Evolutionary conservation across 192 early-diverging fungal genomes (phyloP), one percentile per base, ranked within the genome.

Genomic region (Coemansia javaensis): DNA sequence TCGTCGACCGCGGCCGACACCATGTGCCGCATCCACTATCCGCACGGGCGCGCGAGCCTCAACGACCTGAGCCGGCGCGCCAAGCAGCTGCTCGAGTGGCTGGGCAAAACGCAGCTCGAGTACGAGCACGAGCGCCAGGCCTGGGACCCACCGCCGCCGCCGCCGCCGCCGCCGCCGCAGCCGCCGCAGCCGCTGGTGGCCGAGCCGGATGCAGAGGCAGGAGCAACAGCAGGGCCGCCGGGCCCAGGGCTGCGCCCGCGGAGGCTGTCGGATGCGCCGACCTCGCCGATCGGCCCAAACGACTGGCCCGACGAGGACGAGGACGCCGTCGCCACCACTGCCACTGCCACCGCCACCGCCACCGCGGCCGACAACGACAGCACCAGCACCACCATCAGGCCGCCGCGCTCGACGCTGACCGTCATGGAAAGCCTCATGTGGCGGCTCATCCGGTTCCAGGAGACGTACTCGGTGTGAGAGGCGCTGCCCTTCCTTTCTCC

Each of bases 41-140:
- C 70, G 43, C 63, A 66, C 35, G 32, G 38, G 43, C 40, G 32
- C 28, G 44, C 70, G 38, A 63, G 54, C 32, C 21, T 74, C 20
- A 20, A 46, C 13, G 70, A 74, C 37, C 64, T 74, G 7, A 55
- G 25, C 34, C 58, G 70, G 10, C 63, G 70, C 23, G 70, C 70
- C 0, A 74, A 74, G 63, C 63, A 74, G 63, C 42, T 74, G 34
- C 55, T 74, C 12, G 70, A 74, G 34, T 74, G 70, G 70, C 54
- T 74, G 50, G 70, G 70, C 31, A 74, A 66, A 36, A 59, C 59
- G 3, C 70, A 74, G 36, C 42, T 64, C 6, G 70, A 74, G 45
- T 74, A 66, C 22, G 64, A 66, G 40, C 70, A 59, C n/a, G 70
- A 74, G 50, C 53, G 55, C 12, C 16, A 33, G n/a, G 13, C 46